Conservation (phyloP, 441 rosid species). For the Arabidopsis lyrata region DNA sequence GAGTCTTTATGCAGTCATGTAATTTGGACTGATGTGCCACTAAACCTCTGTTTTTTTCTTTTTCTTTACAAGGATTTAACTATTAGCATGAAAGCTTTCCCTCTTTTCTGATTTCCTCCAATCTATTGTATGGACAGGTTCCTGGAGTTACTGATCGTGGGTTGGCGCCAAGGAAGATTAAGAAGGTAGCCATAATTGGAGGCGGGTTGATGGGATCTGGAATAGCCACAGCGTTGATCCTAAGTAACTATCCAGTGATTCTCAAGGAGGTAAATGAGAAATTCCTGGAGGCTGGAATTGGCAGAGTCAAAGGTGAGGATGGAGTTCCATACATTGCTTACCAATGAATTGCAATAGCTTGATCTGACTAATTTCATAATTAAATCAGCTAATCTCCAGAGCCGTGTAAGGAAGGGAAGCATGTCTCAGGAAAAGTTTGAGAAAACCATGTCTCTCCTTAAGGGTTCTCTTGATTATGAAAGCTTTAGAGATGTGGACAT, state of each 20-base stretch:
- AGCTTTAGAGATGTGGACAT: conserved; percentile 91
- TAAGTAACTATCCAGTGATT: conserved; percentile 81
- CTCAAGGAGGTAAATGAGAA: conserved; percentile 93
- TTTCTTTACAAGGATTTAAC: conserved; percentile 9
- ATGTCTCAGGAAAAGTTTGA: conserved; percentile 90
- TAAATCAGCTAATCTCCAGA: conserved; percentile 82
- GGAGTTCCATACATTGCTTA: conserved; percentile 20
- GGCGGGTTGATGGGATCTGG: conserved; percentile 99
- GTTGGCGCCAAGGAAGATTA: conserved; percentile 74
- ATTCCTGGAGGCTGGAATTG: conserved; percentile 87
- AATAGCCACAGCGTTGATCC: conserved; percentile 90
- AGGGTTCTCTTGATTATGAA: conserved; percentile 83
- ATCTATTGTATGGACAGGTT: conserved; percentile 56
- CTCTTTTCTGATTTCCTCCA: conserved; percentile 8
- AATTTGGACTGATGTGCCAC: conserved; percentile 23
- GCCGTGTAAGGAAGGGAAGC: conserved; percentile 84
- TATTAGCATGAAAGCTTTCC: conserved; percentile 8
- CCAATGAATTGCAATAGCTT: conserved; percentile 24
- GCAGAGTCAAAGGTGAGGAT: conserved; percentile 79
- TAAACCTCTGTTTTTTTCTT: neutral
- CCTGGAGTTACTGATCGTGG: conserved; percentile 92
- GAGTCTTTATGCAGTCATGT: conserved; percentile 28
- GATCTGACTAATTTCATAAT: conserved; percentile 35
- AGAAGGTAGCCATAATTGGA: conserved; percentile 90
- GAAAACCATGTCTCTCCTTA: conserved; percentile 79